Percentiles rank a stretch among this genome's conserved stretches.
Evolutionary conservation across 202 grass and related monocot genomes (phyloP).

Genomic region (Setaria viridis): DNA sequence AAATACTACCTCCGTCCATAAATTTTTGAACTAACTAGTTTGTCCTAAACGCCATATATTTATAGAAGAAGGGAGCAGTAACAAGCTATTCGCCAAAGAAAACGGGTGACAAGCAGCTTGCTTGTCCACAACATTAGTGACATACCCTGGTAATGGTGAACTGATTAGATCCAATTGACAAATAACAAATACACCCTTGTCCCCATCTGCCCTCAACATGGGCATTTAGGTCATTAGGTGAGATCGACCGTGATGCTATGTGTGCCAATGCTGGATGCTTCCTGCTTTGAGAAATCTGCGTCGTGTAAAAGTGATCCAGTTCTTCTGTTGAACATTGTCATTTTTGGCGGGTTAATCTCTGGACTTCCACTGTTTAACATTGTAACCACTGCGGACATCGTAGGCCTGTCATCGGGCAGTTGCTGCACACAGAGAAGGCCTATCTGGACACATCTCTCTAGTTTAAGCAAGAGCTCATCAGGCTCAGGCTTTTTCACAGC

Average conservation of each 20-base stretch:
- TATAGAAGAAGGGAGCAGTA: too few species aligned
- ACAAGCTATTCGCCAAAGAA: too few species aligned
- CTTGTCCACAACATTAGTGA: too few species aligned
- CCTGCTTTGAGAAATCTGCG: neutral
- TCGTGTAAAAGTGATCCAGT: neutral
- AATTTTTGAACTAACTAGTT: too few species aligned
- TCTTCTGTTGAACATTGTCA: neutral
- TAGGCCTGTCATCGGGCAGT: neutral
- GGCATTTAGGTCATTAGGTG: neutral
- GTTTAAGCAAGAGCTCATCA: neutral
- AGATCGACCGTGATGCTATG: neutral
- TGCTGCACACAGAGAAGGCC: slow-evolving; percentile 43
- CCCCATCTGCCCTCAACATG: neutral
- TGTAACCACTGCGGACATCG: slow-evolving; percentile 6
- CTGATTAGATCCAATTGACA: neutral
- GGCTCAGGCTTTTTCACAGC: neutral
- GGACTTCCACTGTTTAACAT: slow-evolving; percentile 10
- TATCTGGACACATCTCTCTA: slow-evolving; percentile 17
- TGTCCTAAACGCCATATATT: too few species aligned
- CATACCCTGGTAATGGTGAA: too few species aligned
- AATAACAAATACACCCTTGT: neutral
- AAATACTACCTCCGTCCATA: too few species aligned
- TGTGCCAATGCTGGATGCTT: neutral
- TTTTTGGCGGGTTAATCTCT: neutral
- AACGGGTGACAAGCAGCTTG: too few species aligned